Base-by-base conservation (phyloP, 768 basidiomycete species). In the Ramaria sp. region DNA sequence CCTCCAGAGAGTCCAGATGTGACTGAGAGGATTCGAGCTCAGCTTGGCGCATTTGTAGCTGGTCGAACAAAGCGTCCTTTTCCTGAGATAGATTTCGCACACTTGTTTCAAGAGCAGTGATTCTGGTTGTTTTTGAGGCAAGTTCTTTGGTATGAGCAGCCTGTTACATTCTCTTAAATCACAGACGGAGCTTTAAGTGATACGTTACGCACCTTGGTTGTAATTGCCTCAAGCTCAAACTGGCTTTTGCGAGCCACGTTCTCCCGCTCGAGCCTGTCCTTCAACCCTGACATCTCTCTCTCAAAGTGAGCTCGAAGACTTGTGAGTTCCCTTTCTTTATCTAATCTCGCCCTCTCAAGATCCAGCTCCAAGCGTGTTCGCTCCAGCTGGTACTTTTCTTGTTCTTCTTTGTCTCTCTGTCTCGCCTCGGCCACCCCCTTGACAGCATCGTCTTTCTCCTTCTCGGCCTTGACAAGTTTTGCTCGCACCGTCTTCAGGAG, bases 381-480 rank as follows among this genome's bases (percentile, higher is more conserved):
- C 60, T 83, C 83, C 4, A 68, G 66, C 50, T 75, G 67, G 13
- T 70, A 71, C 53, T 69, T 71, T 49, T 75, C 73, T 57, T 64
- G 70, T 54, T 75, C 77, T 51, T 66, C 71, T 55, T 67, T 79
- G 58, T 79, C 83, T 67, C 69, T 81, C 47, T 83, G 82, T 59
- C 72, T 79, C 19, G 78, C 59, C 15, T 69, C 68, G 2, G 71
- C 71, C 33, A 74, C 64, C 61, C 90, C 88, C 64, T 78, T 83
- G 51, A 78, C 58, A 0, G 79, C 75, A 58, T 95, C 92, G 38
- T 97, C 93, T 63, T 81, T 81, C 22, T 95, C 92, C 73, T 92
- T 93, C 70, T 98, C 95, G 5, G 91, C 85, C 66, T 92, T 97
- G 30, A 97, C 91, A n/a, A 95, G 73, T 69, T 97, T 99, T 71